A percentile compares a stretch with the other conserved stretches of the same genome.
Conservation (phyloP, 495 filamentous ascomycete genomes). For the Achaetomiella virescens region DNA sequence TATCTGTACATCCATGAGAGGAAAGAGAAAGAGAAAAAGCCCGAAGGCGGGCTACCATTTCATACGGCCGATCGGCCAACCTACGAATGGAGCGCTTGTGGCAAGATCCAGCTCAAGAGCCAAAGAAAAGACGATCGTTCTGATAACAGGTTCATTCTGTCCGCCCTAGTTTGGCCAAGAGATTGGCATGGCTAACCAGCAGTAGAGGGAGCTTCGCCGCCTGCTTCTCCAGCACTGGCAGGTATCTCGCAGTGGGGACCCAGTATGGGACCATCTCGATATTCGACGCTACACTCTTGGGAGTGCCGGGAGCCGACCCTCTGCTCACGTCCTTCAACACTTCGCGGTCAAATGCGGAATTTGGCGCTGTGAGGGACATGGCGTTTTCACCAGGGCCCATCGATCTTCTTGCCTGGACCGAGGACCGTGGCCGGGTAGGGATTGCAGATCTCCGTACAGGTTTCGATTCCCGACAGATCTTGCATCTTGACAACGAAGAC, state of each 20-base stretch:
- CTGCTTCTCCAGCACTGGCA: constrained; percentile 47
- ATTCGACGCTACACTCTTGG: constrained; percentile 38
- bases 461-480: constrained; percentile 68
- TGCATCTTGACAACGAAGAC: constrained; percentile 56
- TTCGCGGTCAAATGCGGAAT: constrained; percentile 51
- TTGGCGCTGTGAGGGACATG: constrained; percentile 85
- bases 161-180: background rate
- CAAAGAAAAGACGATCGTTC: constrained; percentile 41
- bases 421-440: constrained; percentile 78
- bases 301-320: constrained; percentile 31
- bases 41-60: background rate
- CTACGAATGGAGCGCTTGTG: constrained; percentile 38
- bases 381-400: constrained; percentile 81
- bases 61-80: constrained; percentile 4
- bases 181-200: constrained; percentile 7
- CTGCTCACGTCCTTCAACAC: constrained; percentile 46
- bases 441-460: constrained; percentile 76
- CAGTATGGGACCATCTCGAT: constrained; percentile 52
- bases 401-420: constrained; percentile 90
- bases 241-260: constrained; percentile 50
- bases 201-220: constrained; percentile 49
- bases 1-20: constrained; percentile 72
- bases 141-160: constrained; percentile 29
- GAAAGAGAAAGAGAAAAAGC: constrained; percentile 16
- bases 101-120: constrained; percentile 43